These are phyloP conservation scores for Yarrowia bubula DNA, from an alignment of 805 yeast species.

Conservation along the genomic window DNA sequence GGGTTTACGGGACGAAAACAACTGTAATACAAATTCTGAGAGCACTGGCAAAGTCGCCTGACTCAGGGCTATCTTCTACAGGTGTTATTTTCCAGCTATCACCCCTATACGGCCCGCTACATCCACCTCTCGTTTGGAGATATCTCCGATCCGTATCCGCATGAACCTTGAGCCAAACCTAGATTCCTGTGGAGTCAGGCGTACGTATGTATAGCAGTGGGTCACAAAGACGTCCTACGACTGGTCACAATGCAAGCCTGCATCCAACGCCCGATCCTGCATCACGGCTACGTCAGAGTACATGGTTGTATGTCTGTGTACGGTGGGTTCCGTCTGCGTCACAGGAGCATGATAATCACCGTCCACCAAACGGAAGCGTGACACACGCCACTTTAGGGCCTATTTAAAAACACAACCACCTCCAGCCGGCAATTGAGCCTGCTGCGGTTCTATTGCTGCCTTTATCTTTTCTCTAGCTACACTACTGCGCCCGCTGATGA, in stretches of 20 bases:
- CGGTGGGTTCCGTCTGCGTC: neutral
- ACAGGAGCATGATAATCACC: neutral
- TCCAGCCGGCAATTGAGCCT: too few relatives aligned
- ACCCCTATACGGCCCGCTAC: neutral
- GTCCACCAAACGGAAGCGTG: too few relatives aligned
- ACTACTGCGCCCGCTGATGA: too few relatives aligned
- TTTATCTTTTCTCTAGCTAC: too few relatives aligned
- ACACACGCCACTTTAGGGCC: too few relatives aligned
- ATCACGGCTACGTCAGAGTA: neutral
- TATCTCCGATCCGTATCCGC: slow-evolving; percentile 20
- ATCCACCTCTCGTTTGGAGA: neutral
- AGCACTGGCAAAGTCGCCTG: too few relatives aligned
- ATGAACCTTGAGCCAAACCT: neutral
- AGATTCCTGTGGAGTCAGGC: neutral
- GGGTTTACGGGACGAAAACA: neutral
- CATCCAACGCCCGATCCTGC: neutral
- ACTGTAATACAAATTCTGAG: neutral
- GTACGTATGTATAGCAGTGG: neutral
- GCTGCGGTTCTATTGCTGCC: too few relatives aligned
- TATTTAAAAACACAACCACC: too few relatives aligned
- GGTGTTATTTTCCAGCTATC: too few relatives aligned
- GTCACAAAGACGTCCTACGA: neutral
- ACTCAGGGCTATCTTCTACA: too few relatives aligned
- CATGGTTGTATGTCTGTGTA: neutral
- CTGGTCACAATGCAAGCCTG: neutral